Base-by-base conservation (phyloP, 2,329 filamentous ascomycete species). In the Colletotrichum sp. region DNA sequence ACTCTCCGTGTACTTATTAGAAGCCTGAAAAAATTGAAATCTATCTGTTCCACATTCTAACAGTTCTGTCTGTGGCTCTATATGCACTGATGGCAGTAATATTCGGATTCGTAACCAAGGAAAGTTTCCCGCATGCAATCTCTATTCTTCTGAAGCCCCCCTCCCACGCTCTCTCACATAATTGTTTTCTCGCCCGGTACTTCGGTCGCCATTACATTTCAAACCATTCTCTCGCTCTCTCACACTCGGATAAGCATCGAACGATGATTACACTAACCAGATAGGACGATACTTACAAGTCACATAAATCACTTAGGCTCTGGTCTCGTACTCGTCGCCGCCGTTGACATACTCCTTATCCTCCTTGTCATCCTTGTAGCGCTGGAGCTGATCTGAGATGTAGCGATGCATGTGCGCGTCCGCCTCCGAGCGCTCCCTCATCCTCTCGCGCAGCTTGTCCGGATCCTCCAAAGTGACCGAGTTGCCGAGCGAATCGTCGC, bases 341-440 rank as follows among this genome's bases (percentile, higher is more conserved):
- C 77, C 81, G 28, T 81, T 65, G 32, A 81, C 59, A 77, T 80
- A 32, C 64, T 72, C 67, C 68, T 79, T 80, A 24, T 83, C 82
- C 64, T 72, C 67, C 68, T 79, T 80, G 24, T 83, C 82, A 28
- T 82, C 81, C 77, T 81, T 92, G 81, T 97, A 93, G 72, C 93
- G 89, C 83, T 93, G 90, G 74, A 98, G 88, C 86, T 98, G 94
- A 78, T 96, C 94, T 34, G 91, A 92, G 72, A 98, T 94, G 83
- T 98, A 98, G 78, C 92, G 90, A 76, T 95, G 93, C 81, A 98
- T 91, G 79, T 97, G 94, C 71, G 90, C 88, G 80, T 95, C 90
- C 0, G 92, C 92, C 81, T 92, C 89, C 39, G 82, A 83, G 32
- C 88, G 87, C 79, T 90, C 86, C 72, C 85, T 86, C 69, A 86